Percentiles rank a stretch among this genome's conserved stretches.
Conservation (phyloP, 768 basidiomycete genomes). For the Exsudoporus frostii region DNA sequence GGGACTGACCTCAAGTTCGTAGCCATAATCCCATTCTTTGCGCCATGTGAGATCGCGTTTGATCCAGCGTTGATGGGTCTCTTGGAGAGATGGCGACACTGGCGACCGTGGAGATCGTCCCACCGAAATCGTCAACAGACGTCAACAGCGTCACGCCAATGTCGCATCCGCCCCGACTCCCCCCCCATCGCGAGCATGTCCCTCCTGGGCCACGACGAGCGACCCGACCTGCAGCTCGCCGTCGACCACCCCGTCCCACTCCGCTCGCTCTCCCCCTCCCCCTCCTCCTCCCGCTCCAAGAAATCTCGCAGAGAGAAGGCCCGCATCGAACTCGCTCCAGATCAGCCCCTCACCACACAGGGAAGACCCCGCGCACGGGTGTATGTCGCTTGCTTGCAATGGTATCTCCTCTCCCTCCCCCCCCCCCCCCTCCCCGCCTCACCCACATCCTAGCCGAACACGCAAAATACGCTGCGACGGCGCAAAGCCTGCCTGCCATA, state of each 20-base stretch:
- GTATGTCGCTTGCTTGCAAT: constrained; percentile 77
- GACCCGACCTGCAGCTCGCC: background rate
- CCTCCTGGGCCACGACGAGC: constrained; percentile 8
- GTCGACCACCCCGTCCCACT: background rate
- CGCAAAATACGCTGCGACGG: constrained; percentile 85
- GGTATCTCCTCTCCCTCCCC: constrained; percentile 40
- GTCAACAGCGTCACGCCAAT: constrained; percentile 6
- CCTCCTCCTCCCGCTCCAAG: constrained; percentile 9
- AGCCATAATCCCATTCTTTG: constrained; percentile 73
- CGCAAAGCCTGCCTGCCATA: constrained; percentile 71
- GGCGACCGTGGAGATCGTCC: no score
- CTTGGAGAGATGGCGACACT: constrained; percentile 58
- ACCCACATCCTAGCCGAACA: constrained; percentile 48
- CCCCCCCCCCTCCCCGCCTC: background rate
- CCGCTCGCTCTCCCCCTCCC: background rate
- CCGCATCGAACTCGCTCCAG: constrained; percentile 64
- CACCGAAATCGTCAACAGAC: constrained; percentile 11
- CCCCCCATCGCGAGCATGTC: constrained; percentile 21
- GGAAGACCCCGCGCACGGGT: constrained; percentile 75
- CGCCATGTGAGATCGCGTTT: constrained; percentile 61
- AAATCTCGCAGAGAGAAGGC: constrained; percentile 54
- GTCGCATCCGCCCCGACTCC: background rate
- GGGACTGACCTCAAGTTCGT: constrained; percentile 81
- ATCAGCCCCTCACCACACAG: constrained; percentile 78
- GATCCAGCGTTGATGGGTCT: constrained; percentile 56